Evolutionary conservation across 1,139 yeast genomes (phyloP).

Genomic region (Hyphopichia pseudoburtonii): DNA sequence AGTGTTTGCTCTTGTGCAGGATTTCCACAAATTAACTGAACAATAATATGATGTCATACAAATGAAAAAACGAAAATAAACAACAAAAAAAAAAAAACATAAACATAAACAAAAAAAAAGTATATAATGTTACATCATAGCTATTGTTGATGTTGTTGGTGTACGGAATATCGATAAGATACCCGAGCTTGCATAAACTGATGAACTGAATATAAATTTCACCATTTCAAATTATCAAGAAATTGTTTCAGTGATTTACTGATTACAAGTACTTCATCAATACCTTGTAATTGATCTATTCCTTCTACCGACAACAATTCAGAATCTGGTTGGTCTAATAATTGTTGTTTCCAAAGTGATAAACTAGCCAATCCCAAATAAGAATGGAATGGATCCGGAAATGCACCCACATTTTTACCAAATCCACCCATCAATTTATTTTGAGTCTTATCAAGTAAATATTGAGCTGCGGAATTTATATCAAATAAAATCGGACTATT

Average conservation of each 20-base stretch:
- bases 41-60: no score
- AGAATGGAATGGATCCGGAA: slow-evolving; percentile 73
- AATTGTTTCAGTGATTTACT: slow-evolving; percentile 20
- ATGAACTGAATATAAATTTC: no score
- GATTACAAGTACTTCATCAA: slow-evolving; percentile 29
- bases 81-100: no score
- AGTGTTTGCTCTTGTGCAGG: no score
- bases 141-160: no score
- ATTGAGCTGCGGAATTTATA: slow-evolving; percentile 35
- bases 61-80: no score
- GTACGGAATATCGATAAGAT: no score
- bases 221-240: slow-evolving; percentile 7
- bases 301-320: slow-evolving; percentile 10
- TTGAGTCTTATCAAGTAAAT: slow-evolving; percentile 62
- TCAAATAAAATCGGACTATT: slow-evolving; percentile 36
- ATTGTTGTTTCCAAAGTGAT: slow-evolving; percentile 36
- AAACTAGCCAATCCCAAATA: slow-evolving; percentile 61
- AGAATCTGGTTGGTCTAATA: no score
- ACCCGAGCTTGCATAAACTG: no score
- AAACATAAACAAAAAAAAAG: no score
- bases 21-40: no score
- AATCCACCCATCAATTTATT: slow-evolving; percentile 76
- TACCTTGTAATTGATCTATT: slow-evolving; percentile 15
- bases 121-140: no score
- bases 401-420: slow-evolving; percentile 58